Conservation (phyloP, 192 early-diverging fungal species). For the Coemansia sp. region DNA sequence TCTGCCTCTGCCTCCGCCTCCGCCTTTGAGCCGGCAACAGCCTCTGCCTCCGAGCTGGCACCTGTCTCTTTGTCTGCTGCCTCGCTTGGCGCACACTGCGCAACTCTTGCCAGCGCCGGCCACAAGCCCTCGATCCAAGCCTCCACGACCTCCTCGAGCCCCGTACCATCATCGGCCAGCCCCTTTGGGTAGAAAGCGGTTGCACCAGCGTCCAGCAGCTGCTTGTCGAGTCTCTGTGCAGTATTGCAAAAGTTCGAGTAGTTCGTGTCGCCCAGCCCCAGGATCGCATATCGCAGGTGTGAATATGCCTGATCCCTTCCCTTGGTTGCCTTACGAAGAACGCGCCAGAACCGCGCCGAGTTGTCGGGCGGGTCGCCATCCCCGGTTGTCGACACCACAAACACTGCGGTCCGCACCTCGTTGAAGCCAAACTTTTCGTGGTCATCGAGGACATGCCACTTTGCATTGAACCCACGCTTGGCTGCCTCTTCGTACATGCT, state of each 20-base stretch:
- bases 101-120: constrained; percentile 59
- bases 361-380: constrained; percentile 98
- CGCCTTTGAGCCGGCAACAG: neutral
- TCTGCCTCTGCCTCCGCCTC: neutral
- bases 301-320: constrained; percentile 6
- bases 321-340: constrained; percentile 64
- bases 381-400: constrained; percentile 89
- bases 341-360: constrained; percentile 85
- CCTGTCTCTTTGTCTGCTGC: too few species aligned
- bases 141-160: constrained; percentile 88
- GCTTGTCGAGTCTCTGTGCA: constrained; percentile 74
- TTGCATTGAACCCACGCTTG: constrained; percentile 65
- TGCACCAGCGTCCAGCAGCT: constrained; percentile 73
- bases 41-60: neutral
- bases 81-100: neutral
- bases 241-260: constrained; percentile 92
- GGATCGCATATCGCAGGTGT: constrained; percentile 43
- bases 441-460: constrained; percentile 70
- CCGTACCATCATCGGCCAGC: constrained; percentile 89
- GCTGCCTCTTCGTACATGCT: constrained; percentile 75
- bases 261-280: constrained; percentile 91
- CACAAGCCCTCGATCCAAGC: constrained; percentile 89
- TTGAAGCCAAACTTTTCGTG: constrained; percentile 58
- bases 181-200: constrained; percentile 71
- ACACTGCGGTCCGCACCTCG: constrained; percentile 52